These are phyloP conservation scores for Pulicaria dysenterica DNA, from an alignment of 129 eudicot genomes.

Conservation along the genomic window DNA sequence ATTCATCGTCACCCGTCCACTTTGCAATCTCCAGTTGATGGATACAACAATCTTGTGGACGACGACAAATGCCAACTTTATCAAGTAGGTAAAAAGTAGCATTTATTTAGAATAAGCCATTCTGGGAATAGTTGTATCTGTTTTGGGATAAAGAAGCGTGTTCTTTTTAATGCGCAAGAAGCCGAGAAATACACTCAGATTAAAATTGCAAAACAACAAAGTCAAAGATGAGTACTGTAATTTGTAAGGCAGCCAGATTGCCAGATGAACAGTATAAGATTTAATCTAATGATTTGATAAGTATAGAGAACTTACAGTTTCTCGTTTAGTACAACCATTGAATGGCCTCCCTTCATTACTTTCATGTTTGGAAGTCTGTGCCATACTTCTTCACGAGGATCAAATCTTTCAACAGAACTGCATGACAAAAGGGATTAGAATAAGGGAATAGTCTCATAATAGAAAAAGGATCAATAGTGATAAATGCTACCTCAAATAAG, in stretches of 20 bases:
- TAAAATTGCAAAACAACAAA: neutral
- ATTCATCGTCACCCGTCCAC: neutral
- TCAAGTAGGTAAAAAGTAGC: neutral
- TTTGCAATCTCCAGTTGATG: neutral
- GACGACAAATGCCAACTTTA: neutral
- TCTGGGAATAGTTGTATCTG: neutral
- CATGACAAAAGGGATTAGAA: neutral
- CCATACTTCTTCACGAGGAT: constrained; percentile 80
- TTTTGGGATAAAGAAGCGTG: neutral
- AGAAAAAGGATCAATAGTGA: neutral
- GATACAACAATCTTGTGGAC: constrained; percentile 4
- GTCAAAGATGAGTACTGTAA: neutral
- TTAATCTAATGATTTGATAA: neutral
- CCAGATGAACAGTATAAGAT: neutral
- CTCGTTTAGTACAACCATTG: constrained; percentile 57
- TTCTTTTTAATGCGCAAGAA: neutral
- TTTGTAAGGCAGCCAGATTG: neutral
- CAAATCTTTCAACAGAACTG: constrained; percentile 81
- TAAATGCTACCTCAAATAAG: constrained; percentile 57
- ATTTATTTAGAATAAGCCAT: neutral
- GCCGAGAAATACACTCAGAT: neutral
- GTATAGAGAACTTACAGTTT: constrained; percentile 60
- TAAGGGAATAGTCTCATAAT: neutral
- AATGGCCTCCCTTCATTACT: constrained; percentile 69
- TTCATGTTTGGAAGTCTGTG: constrained; percentile 48